Conservation (phyloP, 257 asterid genomes). For the Asclepias syriaca region DNA sequence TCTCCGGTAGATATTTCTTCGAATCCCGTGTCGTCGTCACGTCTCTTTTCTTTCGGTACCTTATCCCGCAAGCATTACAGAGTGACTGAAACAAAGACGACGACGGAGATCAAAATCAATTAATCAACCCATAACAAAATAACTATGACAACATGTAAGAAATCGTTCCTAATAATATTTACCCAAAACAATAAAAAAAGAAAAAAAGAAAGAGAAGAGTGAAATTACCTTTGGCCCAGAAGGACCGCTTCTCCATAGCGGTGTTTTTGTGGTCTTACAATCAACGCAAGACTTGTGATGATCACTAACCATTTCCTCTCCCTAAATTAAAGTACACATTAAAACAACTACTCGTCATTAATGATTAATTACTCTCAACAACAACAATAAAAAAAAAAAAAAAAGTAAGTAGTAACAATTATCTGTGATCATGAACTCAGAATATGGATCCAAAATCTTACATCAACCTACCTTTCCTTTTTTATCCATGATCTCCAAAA, state of each 20-base stretch:
- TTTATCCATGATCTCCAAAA: constrained; percentile 29
- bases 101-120: background rate
- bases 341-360: background rate
- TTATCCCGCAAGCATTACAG: constrained; percentile 79
- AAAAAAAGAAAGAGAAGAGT: background rate
- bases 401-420: background rate
- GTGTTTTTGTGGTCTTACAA: constrained; percentile 68
- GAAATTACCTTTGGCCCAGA: constrained; percentile 57
- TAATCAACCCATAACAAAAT: background rate
- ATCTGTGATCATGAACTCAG: background rate
- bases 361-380: background rate
- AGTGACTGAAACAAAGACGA: constrained; percentile 38
- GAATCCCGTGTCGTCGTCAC: background rate
- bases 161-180: no score
- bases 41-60: constrained; percentile 44
- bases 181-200: no score
- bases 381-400: no score
- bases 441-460: no score
- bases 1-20: constrained; percentile 3
- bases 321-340: background rate
- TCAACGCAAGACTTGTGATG: constrained; percentile 39
- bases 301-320: constrained; percentile 32
- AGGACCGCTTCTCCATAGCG: constrained; percentile 80
- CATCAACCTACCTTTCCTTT: constrained; percentile 29
- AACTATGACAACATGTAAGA: background rate